These are phyloP conservation scores for Trichosporon ovoides DNA, from an alignment of 1,284 basidiomycete genomes.

Conservation along the genomic window DNA sequence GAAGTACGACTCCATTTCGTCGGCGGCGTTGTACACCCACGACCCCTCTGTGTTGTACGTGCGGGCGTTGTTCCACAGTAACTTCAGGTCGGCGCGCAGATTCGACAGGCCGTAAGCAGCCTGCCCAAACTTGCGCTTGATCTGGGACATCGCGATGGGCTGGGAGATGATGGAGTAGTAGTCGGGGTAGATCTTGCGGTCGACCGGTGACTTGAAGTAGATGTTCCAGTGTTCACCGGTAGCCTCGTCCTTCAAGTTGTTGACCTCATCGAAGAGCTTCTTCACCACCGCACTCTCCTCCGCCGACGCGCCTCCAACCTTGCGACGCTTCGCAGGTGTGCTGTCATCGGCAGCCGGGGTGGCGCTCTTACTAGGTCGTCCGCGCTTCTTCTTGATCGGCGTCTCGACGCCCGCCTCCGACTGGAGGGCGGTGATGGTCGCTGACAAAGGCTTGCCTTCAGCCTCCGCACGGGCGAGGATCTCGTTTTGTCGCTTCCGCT, in stretches of 20 bases:
- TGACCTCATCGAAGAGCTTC: slow-evolving; percentile 58
- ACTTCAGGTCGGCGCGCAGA: slow-evolving; percentile 71
- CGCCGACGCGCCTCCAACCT: slow-evolving; percentile 20
- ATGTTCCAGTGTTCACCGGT: slow-evolving; percentile 73
- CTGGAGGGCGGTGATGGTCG: slow-evolving; percentile 26
- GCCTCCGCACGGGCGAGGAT: slow-evolving; percentile 38
- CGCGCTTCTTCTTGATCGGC: slow-evolving; percentile 38
- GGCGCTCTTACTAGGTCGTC: slow-evolving; percentile 36
- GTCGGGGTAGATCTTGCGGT: slow-evolving; percentile 80
- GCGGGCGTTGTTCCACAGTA: slow-evolving; percentile 90
- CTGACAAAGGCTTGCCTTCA: slow-evolving; percentile 38
- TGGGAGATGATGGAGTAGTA: slow-evolving; percentile 69
- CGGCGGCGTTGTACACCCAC: slow-evolving; percentile 89
- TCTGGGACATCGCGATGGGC: slow-evolving; percentile 81
- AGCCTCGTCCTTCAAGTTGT: slow-evolving; percentile 46
- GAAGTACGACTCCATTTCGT: slow-evolving; percentile 83
- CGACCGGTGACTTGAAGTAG: slow-evolving; percentile 73
- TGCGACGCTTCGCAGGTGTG: slow-evolving; percentile 40
- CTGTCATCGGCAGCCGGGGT: slow-evolving; percentile 43
- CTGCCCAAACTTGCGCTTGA: slow-evolving; percentile 73
- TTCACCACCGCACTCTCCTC: slow-evolving; percentile 31
- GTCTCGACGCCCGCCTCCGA: slow-evolving; percentile 20
- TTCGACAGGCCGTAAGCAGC: slow-evolving; percentile 70
- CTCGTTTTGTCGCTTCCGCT: slow-evolving; percentile 41
- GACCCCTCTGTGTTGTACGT: slow-evolving; percentile 68